Evolutionary conservation across 2,329 filamentous ascomycete genomes (phyloP).

Genomic region (Botryotinia calthae): DNA sequence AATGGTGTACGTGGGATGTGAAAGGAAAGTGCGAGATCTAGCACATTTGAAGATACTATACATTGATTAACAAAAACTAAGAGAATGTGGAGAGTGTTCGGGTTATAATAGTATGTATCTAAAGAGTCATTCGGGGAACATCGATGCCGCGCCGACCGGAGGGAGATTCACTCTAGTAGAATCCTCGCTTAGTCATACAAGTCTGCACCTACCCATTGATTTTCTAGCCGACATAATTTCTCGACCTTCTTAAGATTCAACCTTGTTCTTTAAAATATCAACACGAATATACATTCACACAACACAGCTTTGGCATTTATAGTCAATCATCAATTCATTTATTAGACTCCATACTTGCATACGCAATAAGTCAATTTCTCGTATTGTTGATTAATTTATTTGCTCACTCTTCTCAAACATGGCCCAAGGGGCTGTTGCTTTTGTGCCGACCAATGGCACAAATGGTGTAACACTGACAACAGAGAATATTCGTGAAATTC

Average conservation of each 20-base stretch:
- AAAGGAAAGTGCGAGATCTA: conserved; percentile 1
- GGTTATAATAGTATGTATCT: not conserved
- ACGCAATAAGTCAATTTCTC: conserved; percentile 12
- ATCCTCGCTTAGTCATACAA: not conserved
- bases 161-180: not conserved
- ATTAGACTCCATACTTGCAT: conserved; percentile 2
- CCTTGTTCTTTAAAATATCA: not conserved
- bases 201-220: not conserved
- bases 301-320: conserved; percentile 9
- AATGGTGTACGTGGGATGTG: not conserved
- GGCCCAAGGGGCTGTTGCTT: conserved; percentile 42
- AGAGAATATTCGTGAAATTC: conserved; percentile 55
- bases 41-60: conserved; percentile 12
- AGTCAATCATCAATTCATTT: conserved; percentile 9
- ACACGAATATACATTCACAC: conserved; percentile 8
- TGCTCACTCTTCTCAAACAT: conserved; percentile 30
- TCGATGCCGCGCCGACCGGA: not conserved
- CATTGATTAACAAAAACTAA: conserved; percentile 4
- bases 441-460: conserved; percentile 33
- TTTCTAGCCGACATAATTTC: conserved; percentile 19
- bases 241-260: not conserved
- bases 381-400: conserved; percentile 27
- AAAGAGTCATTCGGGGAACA: conserved; percentile 8
- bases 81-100: not conserved
- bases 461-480: conserved; percentile 41